These are phyloP conservation scores for Tetrapisispora pingtungensis DNA, from an alignment of 805 yeast genomes.

Conservation along the genomic window DNA sequence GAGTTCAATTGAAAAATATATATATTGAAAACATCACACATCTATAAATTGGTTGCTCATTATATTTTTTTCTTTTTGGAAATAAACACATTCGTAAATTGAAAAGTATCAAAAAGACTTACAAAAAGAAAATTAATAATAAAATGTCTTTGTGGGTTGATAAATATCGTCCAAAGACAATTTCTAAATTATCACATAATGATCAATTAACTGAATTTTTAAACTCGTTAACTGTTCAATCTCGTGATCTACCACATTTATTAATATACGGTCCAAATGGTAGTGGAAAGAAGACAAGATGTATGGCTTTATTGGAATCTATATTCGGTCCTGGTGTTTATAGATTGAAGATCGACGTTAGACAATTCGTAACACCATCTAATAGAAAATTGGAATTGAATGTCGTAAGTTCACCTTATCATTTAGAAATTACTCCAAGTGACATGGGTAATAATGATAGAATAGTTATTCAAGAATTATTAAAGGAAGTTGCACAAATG, in stretches of 20 bases:
- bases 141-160: constrained; percentile 94
- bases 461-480: constrained; percentile 84
- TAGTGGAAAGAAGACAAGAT: constrained; percentile 92
- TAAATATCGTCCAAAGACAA: constrained; percentile 69
- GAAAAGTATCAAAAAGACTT: neutral
- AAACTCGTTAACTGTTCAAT: constrained; percentile 33
- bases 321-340: constrained; percentile 78
- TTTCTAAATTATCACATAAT: constrained; percentile 61
- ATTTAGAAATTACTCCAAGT: constrained; percentile 89
- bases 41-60: too few species aligned
- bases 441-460: constrained; percentile 96
- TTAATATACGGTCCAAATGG: constrained; percentile 94
- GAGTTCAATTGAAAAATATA: too few species aligned
- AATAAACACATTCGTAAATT: too few species aligned
- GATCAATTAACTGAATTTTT: constrained; percentile 52
- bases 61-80: too few species aligned
- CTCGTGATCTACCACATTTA: constrained; percentile 78
- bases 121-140: neutral
- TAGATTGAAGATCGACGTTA: constrained; percentile 80
- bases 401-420: constrained; percentile 84
- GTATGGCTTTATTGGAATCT: constrained; percentile 65
- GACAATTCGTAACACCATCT: constrained; percentile 65
- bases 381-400: constrained; percentile 81
- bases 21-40: too few species aligned
- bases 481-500: constrained; percentile 90